Percentiles rank a stretch among this genome's conserved stretches.
phyloP scores from a whole-genome alignment of 2,329 filamentous ascomycete species.

The Ambrosiella cleistominuta region DNA sequence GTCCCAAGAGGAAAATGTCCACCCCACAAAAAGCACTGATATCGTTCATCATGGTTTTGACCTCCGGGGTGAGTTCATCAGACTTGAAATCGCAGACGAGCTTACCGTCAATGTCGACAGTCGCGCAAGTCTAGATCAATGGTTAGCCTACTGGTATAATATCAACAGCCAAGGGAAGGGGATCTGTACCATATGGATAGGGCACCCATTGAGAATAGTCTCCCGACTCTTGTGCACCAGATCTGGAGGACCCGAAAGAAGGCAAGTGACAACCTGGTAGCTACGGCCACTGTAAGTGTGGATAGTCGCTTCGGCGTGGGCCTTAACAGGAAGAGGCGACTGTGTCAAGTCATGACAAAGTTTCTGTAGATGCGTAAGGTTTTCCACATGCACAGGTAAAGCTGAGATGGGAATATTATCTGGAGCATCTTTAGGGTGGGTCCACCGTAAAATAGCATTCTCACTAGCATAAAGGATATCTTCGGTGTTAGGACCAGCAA shows the following conservation, averaged over 20 bases:
- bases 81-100: constrained; percentile 60
- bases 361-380: constrained; percentile 60
- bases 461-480: constrained; percentile 86
- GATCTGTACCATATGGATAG: constrained; percentile 68
- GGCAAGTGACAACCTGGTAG: constrained; percentile 66
- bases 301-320: constrained; percentile 58
- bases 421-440: constrained; percentile 70
- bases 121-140: constrained; percentile 58
- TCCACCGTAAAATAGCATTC: constrained; percentile 80
- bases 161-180: constrained; percentile 1
- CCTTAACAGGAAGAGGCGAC: constrained; percentile 54
- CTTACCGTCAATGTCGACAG: constrained; percentile 81
- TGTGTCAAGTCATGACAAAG: constrained; percentile 71
- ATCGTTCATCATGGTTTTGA: constrained; percentile 71
- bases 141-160: not conserved
- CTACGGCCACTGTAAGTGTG: constrained; percentile 55
- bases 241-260: constrained; percentile 73
- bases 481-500: constrained; percentile 81
- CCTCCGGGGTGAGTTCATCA: constrained; percentile 53
- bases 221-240: constrained; percentile 78
- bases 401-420: constrained; percentile 75
- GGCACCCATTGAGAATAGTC: constrained; percentile 77
- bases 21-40: constrained; percentile 80
- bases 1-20: constrained; percentile 88
- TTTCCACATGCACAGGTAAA: constrained; percentile 78